Base-by-base conservation (phyloP, 352 stramenopile species). In the Phytopythium delawarense region DNA sequence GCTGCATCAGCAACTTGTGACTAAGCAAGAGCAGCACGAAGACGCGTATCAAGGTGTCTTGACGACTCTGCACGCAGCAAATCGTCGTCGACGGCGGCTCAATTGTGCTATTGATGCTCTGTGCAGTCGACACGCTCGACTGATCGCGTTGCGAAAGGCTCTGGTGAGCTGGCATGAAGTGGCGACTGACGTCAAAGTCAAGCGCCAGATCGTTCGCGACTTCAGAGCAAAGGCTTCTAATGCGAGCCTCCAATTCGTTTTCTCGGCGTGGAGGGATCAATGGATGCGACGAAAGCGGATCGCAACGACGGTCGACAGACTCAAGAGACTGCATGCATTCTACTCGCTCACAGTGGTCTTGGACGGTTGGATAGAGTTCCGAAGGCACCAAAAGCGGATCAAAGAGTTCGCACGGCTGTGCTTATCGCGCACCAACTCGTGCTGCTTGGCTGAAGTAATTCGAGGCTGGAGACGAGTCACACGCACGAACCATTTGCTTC, bases 401-500 rank as follows among this genome's bases (percentile, higher is more conserved):
- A 62, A 63, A 2, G 21, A 65, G 11, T 82, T 80, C 30, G 67
- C 64, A 0, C 32, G 8, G 7, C 40, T 62, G 9, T 65, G 66
- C 16, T 21, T 53, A 35, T 59, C 40, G 21, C 67, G 60, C 11
- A 57, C 61, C 0, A 58, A 75, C 40, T 30, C 49, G 3, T 63
- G 52, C 7, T 37, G 62, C 4, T 53, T 51, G 11, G 61, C 46
- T 30, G 50, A 58, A 12, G 30, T 69, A 3, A 44, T 78, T 1
- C 16, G n/a, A 1, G 57, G 39, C 50, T 85, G 76, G 76, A 63
- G 56, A 45, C 62, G 53, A 11, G 21, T 71, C 7, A 51, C 62
- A 12, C 63, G 56, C 42, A 67, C 40, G 45, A 70, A 66, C 4
- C 30, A 61, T 7, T 65, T 86, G 3, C 57, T 89, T 2, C 60